Conservation (phyloP, 305 asterid species). For the Fraxinus paxiana region DNA sequence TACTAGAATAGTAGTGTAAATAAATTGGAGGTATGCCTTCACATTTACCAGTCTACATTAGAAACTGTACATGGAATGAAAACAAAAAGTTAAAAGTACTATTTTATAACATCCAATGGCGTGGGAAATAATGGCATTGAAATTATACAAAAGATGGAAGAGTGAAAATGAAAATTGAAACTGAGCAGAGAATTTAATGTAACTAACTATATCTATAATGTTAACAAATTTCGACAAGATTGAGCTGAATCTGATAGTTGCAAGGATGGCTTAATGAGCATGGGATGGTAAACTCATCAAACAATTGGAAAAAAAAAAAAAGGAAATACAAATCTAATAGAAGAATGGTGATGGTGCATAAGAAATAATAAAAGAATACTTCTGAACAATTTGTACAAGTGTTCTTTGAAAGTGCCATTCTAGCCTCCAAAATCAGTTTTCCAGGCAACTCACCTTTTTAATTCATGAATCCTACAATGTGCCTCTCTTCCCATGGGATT, state of each 20-base stretch:
- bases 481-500: neutral
- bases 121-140: neutral
- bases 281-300: neutral
- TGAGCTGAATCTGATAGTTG: neutral
- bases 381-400: constrained; percentile 13
- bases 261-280: constrained; percentile 1
- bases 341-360: neutral
- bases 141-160: neutral
- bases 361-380: neutral
- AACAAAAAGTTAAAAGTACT: neutral
- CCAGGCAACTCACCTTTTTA: neutral
- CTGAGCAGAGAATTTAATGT: neutral
- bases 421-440: neutral
- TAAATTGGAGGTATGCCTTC: neutral
- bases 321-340: neutral
- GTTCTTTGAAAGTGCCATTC: neutral
- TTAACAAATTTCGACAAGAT: neutral
- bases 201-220: neutral
- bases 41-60: neutral
- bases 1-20: neutral
- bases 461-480: neutral
- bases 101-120: neutral
- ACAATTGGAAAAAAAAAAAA: neutral
- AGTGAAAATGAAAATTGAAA: neutral
- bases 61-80: neutral